Evolutionary conservation across 2,329 filamentous ascomycete species (phyloP), one percentile per base, ranked within the genome.

Genomic region (Arthrinium phaeospermum): DNA sequence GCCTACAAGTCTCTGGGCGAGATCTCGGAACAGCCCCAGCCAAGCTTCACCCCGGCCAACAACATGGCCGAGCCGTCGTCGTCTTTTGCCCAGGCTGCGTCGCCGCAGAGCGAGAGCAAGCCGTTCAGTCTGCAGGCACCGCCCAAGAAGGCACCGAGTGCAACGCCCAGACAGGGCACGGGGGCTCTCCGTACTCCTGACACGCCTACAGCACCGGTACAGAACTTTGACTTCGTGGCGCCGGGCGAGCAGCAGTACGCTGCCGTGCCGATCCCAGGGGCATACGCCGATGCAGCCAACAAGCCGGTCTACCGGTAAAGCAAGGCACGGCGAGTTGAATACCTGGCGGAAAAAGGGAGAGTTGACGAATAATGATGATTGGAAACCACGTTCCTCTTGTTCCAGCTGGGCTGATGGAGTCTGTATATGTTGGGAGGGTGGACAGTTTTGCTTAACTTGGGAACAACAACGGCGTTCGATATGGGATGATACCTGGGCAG

Each of bases 81-180:
- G 57, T 85, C 91, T 72, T 91, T 92, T 76, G 82, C 87, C 74
- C 78, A 85, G 78, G 82, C 78, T 44, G 73, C 80, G 16, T 45
- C 72, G 37, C 73, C 71, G 64, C 72, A 71, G 53, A 68, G 76
- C 27, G 75, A 85, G 75, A 76, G 86, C 76, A 89, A 86, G 76
- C 86, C 91, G n/a, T 98, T 98, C 88, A 92, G 93, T 80, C 91
- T 98, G 57, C 94, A 97, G 85, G 87, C 95, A 24, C 95, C 96
- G 53, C 96, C 96, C 0, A 87, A 88, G 81, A 94, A 93, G 81
- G 89, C 95, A 68, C 93, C 93, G 70, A 89, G 90, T 72, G 92
- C 94, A 8, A 96, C 94, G 0, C 94, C 94, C 41, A 93, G 91
- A 82, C 83, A 89, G 71, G 83, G 84, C 51, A 90, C 92, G 78